phyloP scores from a whole-genome alignment of 768 basidiomycete species.

The Cubamyces lactineus region DNA sequence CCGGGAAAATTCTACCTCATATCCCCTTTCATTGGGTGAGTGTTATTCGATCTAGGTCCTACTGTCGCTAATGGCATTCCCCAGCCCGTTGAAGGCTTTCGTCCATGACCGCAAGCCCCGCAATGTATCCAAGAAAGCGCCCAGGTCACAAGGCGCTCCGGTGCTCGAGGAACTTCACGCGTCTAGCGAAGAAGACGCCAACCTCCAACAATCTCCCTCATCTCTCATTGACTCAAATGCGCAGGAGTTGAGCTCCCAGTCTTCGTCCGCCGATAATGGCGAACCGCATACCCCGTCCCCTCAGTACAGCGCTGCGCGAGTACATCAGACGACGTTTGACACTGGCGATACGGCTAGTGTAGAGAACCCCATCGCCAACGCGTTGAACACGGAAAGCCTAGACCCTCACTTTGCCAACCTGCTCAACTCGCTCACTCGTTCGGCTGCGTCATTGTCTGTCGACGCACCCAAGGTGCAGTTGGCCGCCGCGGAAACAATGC shows the following conservation, averaged over 20 bases:
- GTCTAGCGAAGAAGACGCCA: constrained; percentile 35
- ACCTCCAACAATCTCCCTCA: constrained; percentile 25
- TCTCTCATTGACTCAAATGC: constrained; percentile 39
- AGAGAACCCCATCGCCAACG: constrained; percentile 34
- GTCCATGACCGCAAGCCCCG: constrained; percentile 66
- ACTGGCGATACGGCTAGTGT: constrained; percentile 38
- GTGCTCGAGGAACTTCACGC: constrained; percentile 28
- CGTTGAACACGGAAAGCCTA: constrained; percentile 41
- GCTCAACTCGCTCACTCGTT: constrained; percentile 34
- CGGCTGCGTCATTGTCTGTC: constrained; percentile 12
- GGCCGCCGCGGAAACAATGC: constrained; percentile 3
- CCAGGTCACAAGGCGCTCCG: constrained; percentile 28
- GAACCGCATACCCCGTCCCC: constrained; percentile 71
- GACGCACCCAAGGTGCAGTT: constrained; percentile 1
- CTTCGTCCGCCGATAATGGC: constrained; percentile 61
- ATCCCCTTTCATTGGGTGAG: constrained; percentile 85
- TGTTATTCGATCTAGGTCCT: neutral
- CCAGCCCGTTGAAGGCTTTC: constrained; percentile 68
- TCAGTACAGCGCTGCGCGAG: constrained; percentile 48
- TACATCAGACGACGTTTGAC: constrained; percentile 35
- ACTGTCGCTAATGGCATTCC: neutral
- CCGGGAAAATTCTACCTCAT: constrained; percentile 92
- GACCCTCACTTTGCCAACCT: constrained; percentile 77
- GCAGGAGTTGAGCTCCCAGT: constrained; percentile 70
- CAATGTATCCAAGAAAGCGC: constrained; percentile 44